phyloP scores from a whole-genome alignment of 2,329 filamentous ascomycete species.

The Microsporum canis region DNA sequence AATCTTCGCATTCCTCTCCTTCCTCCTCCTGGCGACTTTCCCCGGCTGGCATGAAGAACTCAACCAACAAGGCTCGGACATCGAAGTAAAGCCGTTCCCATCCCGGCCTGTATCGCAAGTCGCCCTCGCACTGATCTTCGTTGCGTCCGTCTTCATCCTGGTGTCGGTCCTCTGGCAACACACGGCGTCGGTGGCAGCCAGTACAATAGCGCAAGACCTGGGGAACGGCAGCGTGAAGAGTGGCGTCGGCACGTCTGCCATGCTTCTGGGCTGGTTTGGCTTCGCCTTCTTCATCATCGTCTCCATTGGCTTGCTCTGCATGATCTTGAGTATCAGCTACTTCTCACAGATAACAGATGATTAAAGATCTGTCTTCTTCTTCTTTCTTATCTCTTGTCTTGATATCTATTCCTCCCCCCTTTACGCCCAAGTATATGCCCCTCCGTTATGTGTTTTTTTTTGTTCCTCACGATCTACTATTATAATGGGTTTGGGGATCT shows the following conservation, averaged over 20 bases:
- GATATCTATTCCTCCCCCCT: not conserved
- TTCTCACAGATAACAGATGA: conserved; percentile 50
- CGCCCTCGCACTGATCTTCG: conserved; percentile 81
- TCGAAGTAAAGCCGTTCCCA: conserved; percentile 89
- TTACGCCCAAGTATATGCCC: conserved; percentile 5
- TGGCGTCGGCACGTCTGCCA: conserved; percentile 84
- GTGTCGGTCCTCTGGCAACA: conserved; percentile 56
- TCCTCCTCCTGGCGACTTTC: conserved; percentile 90
- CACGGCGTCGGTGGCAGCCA: conserved; percentile 89
- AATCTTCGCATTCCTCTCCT: conserved; percentile 91
- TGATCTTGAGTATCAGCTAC: conserved; percentile 87
- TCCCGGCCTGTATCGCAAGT: conserved; percentile 85
- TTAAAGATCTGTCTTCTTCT: not conserved
- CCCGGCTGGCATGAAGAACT: conserved; percentile 81
- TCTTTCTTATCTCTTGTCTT: not conserved
- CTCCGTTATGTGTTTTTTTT: not conserved
- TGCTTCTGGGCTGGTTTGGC: conserved; percentile 96
- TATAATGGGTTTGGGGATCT: conserved; percentile 4
- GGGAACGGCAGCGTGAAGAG: conserved; percentile 79
- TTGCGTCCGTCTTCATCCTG: conserved; percentile 53
- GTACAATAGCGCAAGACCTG: conserved; percentile 83
- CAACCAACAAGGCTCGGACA: conserved; percentile 59
- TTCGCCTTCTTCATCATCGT: conserved; percentile 90
- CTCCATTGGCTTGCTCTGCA: conserved; percentile 84
- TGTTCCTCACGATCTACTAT: conserved; percentile 2